A percentile compares a stretch with the other conserved stretches of the same genome.
Evolutionary conservation across 2,329 filamentous ascomycete species (phyloP).

Genomic region (Aulographum hederae): DNA sequence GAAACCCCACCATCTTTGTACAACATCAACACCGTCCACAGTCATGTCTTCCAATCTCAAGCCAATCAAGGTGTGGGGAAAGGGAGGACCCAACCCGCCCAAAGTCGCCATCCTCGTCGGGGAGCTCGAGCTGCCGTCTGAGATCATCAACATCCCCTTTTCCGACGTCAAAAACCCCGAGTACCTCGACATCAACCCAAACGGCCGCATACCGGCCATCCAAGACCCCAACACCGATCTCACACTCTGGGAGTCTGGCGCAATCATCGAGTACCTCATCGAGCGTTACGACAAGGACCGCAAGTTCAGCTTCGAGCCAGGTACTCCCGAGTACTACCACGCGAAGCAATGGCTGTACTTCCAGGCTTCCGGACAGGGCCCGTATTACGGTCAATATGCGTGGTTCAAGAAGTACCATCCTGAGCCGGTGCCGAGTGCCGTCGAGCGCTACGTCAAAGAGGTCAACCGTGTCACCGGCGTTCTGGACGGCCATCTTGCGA

Average conservation of each 20-base stretch:
- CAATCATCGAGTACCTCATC: constrained; percentile 14
- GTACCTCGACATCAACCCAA: constrained; percentile 22
- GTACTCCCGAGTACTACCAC: constrained; percentile 8
- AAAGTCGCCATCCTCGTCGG: constrained; percentile 27
- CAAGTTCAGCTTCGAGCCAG: constrained; percentile 19
- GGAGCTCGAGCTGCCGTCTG: constrained; percentile 24
- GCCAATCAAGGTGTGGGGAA: not conserved
- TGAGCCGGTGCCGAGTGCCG: constrained; percentile 26
- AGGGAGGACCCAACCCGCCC: constrained; percentile 19
- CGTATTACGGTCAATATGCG: constrained; percentile 24
- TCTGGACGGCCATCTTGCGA: constrained; percentile 22
- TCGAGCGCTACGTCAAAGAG: constrained; percentile 29
- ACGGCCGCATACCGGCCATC: constrained; percentile 24
- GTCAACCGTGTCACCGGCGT: constrained; percentile 27
- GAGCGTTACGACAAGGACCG: constrained; percentile 25
- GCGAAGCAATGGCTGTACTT: constrained; percentile 26
- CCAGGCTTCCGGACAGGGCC: constrained; percentile 24
- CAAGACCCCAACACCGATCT: constrained; percentile 26
- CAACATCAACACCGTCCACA: too few species aligned
- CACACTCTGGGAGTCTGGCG: constrained; percentile 18
- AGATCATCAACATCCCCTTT: constrained; percentile 17
- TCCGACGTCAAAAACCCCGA: constrained; percentile 21
- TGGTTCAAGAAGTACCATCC: constrained; percentile 19
- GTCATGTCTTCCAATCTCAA: too few species aligned
- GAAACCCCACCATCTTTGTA: too few species aligned